Evolutionary conservation across 176 grass and related monocot species (phyloP).

Genomic region (Triticum monococcum): DNA sequence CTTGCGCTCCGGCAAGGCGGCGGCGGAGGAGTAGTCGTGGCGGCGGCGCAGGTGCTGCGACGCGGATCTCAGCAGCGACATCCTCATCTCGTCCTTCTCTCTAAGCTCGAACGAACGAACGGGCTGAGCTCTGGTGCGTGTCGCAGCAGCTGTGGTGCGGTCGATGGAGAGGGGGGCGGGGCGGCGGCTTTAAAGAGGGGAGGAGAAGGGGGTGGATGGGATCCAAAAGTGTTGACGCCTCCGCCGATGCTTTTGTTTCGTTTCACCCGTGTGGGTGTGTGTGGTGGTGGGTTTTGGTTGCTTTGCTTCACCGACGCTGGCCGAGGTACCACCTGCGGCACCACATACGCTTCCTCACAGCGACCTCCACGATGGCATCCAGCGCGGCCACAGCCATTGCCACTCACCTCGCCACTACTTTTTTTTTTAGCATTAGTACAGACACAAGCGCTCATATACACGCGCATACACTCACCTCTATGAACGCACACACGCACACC

Average conservation of each 20-base stretch:
- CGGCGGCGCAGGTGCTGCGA: slow-evolving; percentile 40
- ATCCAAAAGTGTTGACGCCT: slow-evolving; percentile 25
- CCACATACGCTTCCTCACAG: too few relatives aligned
- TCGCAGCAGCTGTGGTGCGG: not conserved
- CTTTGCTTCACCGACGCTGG: not conserved
- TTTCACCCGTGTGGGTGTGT: not conserved
- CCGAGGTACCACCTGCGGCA: not conserved
- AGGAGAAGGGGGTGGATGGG: slow-evolving; percentile 15
- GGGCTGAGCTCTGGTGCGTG: not conserved
- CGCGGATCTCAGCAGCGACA: slow-evolving; percentile 41
- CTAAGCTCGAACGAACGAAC: not conserved
- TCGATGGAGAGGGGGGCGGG: not conserved
- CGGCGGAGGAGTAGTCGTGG: slow-evolving; percentile 15
- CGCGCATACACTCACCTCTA: too few relatives aligned
- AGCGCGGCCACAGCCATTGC: too few relatives aligned
- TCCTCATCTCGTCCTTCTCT: slow-evolving; percentile 22
- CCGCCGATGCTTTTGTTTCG: slow-evolving; percentile 1
- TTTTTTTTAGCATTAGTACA: too few relatives aligned
- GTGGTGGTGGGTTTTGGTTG: not conserved
- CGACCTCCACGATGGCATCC: too few relatives aligned
- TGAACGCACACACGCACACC: too few relatives aligned
- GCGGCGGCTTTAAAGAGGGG: not conserved
- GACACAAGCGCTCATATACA: too few relatives aligned
- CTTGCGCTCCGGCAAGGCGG: slow-evolving; percentile 33
- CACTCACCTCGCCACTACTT: too few relatives aligned